Base-by-base conservation (phyloP, 1,284 basidiomycete species). In the Mycosarcoma maydis region DNA sequence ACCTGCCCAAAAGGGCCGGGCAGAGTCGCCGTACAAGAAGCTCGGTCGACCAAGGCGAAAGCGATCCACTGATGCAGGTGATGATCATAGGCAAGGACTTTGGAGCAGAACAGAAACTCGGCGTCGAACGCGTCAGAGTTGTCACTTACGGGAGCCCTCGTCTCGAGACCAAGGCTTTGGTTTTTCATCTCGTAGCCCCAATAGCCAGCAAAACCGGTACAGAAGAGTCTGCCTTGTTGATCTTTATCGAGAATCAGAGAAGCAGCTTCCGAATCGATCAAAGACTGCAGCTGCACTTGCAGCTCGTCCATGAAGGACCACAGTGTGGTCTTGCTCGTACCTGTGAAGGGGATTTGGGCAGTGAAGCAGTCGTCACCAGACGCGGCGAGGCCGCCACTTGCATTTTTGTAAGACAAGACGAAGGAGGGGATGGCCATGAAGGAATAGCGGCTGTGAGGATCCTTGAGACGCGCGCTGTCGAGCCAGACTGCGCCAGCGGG, bases 131-230 rank as follows among this genome's bases (percentile, higher is more conserved):
- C 45, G 6, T 65, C 33, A 33, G n/a, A 3, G 7, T 30, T 23
- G 36, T 23, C 36, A 38, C 49, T 40, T 14, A 2, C 20, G 3
- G 40, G 68, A 10, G 52, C 44, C 6, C 41, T 36, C 5, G 46
- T 55, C 19, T 55, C 59, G 14, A 77, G 53, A 26, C 45, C 29
- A 11, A 86, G 62, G 37, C 83, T 83, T 53, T 86, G 85, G 50
- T 82, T 80, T 74, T 85, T 85, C 85, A 86, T 85, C 72, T 86
- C 86, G 68, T 86, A 87, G 1, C 83, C 84, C 72, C 85, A 84
- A 75, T 84, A 85, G 0, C 86, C 86, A 1, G 84, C 82, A 81
- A 85, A 86, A 1, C 86, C 86, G 4, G 45, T 83, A 77, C 62
- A 77, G 75, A 82, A 84, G 83, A n/a, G 75, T 76, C 26, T 75